Evolutionary conservation across 208 protist species (phyloP), one percentile per base, ranked within the genome.

Genomic region (Acanthamoeba comandoni): DNA sequence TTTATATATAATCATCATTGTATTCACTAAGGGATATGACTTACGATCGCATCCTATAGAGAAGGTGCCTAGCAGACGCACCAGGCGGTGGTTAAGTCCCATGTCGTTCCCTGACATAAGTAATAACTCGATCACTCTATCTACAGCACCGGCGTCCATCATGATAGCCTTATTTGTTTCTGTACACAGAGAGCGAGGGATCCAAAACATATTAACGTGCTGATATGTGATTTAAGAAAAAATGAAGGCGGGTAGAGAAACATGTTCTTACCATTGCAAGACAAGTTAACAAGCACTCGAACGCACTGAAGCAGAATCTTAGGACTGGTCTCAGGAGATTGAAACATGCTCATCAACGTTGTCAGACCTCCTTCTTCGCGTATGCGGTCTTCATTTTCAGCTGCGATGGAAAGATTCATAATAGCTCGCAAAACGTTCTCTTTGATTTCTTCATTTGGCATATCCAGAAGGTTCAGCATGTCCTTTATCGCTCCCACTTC

Each of bases 261-360:
- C n/a, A n/a, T n/a, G n/a, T n/a, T n/a, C n/a, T n/a, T n/a, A 60
- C 55, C 55, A 60, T 60, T 60, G 55, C 55, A 60, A 60, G 55
- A 60, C 19, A 60, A 19, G 55, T 60, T 60, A 19, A 60, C 55
- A 19, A 60, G 55, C 15, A 60, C 55, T 60, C 55, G 55, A 19
- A 60, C 55, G 55, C 17, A 19, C 19, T 60, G 55, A 19, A 60
- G 55, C 15, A 60, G 55, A 19, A 60, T 15, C 15, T 15, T 19
- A 19, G 55, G 17, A 60, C 17, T 19, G 19, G 55, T 60, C 17
- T 60, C 55, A 15, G 15, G 15, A 60, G 15, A 15, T 19, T 60
- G 55, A 19, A 60, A 60, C 17, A 60, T 15, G 17, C 19, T 19
- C 55, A 60, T 15, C 17, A 60, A 19, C 15, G 19, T 60, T 15